These are phyloP conservation scores for Phyllosticta citribraziliensis DNA, from an alignment of 2,329 filamentous ascomycete genomes.

Conservation along the genomic window DNA sequence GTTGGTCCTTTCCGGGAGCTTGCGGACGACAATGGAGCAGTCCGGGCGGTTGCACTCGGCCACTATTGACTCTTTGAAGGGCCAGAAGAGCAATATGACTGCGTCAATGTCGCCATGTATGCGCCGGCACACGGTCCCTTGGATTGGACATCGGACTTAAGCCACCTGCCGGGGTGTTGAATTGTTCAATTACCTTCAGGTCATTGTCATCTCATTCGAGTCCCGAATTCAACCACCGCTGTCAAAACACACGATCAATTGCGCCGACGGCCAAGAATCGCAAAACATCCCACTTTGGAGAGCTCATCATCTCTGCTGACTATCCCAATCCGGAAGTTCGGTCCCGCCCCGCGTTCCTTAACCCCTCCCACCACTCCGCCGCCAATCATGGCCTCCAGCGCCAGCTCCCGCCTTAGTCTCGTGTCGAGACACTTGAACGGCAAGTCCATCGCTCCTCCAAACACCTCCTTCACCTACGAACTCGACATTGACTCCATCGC, in stretches of 20 bases:
- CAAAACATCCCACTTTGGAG: not conserved
- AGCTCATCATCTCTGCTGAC: not conserved
- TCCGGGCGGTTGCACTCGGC: not conserved
- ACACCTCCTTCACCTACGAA: conserved; percentile 55
- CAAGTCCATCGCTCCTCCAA: conserved; percentile 39
- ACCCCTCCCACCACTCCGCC: conserved; percentile 20
- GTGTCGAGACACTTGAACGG: conserved; percentile 52
- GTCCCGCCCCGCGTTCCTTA: conserved; percentile 10
- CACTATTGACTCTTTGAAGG: not conserved
- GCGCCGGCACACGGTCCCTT: not conserved
- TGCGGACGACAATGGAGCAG: not conserved
- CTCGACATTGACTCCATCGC: conserved; percentile 34
- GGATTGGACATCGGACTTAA: not conserved
- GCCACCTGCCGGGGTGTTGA: not conserved
- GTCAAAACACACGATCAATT: not conserved
- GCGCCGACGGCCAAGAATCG: not conserved
- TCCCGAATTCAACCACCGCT: not conserved
- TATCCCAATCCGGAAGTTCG: not conserved
- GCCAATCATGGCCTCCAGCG: conserved; percentile 39
- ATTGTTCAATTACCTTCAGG: not conserved
- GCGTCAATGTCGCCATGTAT: not conserved
- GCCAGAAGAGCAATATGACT: not conserved
- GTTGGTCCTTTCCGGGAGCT: not conserved
- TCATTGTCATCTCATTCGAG: not conserved
- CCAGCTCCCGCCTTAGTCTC: conserved; percentile 44